Percentiles rank a stretch among this genome's conserved stretches.
Evolutionary conservation across 768 basidiomycete species (phyloP).

Genomic region (Tylopilus cervinicoccineus): DNA sequence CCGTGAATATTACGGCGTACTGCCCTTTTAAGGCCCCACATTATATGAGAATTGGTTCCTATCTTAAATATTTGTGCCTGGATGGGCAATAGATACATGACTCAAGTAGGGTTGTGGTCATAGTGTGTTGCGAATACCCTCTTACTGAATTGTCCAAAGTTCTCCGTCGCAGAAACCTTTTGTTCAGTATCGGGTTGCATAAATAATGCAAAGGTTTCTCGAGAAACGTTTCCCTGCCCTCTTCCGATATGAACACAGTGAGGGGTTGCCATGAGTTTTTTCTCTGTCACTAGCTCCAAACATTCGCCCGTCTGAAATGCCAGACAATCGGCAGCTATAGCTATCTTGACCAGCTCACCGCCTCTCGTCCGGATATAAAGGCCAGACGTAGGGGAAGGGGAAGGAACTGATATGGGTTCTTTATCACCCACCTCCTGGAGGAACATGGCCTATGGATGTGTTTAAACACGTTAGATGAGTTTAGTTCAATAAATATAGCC

Average conservation of each 20-base stretch:
- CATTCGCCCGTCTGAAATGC: conserved; percentile 99
- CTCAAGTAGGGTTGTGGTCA: conserved; percentile 19
- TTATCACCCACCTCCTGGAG: conserved; percentile 45
- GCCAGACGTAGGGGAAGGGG: conserved; percentile 77
- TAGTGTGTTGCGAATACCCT: conserved; percentile 64
- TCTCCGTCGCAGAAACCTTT: conserved; percentile 61
- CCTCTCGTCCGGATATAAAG: conserved; percentile 89
- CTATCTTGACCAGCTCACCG: conserved; percentile 73
- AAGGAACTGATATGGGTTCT: conserved; percentile 47
- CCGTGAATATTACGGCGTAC: conserved; percentile 12
- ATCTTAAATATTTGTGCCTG: conserved; percentile 3
- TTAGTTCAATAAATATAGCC: conserved; percentile 18
- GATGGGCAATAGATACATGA: conserved; percentile 10
- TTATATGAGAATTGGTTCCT: conserved; percentile 10
- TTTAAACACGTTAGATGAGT: conserved; percentile 1
- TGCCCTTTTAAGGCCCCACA: background rate
- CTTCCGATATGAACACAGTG: conserved; percentile 85
- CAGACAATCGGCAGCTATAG: conserved; percentile 79
- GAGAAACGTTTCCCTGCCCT: conserved; percentile 48
- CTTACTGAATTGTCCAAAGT: conserved; percentile 90
- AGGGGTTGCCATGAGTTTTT: conserved; percentile 83
- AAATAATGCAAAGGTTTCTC: conserved; percentile 89
- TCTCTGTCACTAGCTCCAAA: conserved; percentile 81
- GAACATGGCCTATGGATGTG: conserved; percentile 68
- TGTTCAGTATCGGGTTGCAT: conserved; percentile 87